These are phyloP conservation scores for Prototheca cutis DNA, from an alignment of 163 green algal species.

Conservation along the genomic window DNA sequence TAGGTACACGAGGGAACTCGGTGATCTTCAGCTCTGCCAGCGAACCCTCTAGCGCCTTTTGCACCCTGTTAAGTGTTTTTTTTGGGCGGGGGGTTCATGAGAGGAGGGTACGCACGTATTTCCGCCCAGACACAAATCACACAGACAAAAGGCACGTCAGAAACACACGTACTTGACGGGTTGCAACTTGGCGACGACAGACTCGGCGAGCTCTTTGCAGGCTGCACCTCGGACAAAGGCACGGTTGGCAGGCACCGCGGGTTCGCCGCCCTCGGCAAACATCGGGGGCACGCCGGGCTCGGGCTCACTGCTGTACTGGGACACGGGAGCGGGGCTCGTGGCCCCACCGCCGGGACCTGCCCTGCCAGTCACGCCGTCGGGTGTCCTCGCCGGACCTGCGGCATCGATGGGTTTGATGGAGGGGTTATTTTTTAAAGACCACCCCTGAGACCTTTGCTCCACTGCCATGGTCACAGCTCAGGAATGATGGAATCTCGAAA, in stretches of 20 bases:
- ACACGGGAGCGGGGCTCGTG: neutral
- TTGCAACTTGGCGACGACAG: neutral
- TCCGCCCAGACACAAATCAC: too few species aligned
- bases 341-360: too few species aligned
- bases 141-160: too few species aligned
- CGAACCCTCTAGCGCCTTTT: conserved; percentile 34
- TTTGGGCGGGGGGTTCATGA: too few species aligned
- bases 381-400: too few species aligned
- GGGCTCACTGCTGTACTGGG: neutral
- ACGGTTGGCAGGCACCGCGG: neutral
- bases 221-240: neutral
- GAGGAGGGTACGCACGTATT: neutral
- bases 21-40: conserved; percentile 33
- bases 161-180: conserved; percentile 3
- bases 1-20: conserved; percentile 8
- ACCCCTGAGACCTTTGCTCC: too few species aligned
- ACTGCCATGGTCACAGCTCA: too few species aligned
- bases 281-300: neutral
- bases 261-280: neutral
- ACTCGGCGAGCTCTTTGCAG: neutral
- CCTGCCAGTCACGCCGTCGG: too few species aligned
- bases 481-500: too few species aligned
- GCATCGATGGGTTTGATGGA: too few species aligned
- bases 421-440: too few species aligned
- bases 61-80: too few species aligned